Percentiles rank a stretch among this genome's conserved stretches.
phyloP scores from a whole-genome alignment of 1,284 basidiomycete species.

The Leccinum glutinopallens region DNA sequence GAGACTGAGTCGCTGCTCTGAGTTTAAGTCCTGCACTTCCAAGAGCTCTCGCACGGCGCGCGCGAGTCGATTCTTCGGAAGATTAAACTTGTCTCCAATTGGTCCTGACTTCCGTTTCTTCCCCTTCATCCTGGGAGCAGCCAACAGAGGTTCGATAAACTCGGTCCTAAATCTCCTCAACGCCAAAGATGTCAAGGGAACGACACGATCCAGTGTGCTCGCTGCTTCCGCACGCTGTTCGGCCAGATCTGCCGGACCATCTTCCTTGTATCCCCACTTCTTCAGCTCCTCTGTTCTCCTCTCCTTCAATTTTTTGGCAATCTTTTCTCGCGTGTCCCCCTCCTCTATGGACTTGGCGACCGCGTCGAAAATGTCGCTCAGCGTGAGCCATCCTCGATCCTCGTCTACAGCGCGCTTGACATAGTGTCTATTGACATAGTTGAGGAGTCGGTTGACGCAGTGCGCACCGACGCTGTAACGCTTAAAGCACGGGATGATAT shows the following conservation, averaged over 20 bases:
- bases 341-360: conserved; percentile 55
- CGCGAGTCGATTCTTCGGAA: conserved; percentile 64
- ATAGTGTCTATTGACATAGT: conserved; percentile 78
- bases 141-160: conserved; percentile 66
- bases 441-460: conserved; percentile 68
- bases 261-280: conserved; percentile 68
- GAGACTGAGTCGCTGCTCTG: conserved; percentile 48
- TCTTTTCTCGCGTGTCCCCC: conserved; percentile 57
- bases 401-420: conserved; percentile 76
- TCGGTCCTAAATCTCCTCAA: conserved; percentile 70
- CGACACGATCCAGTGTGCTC: conserved; percentile 62
- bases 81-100: conserved; percentile 28
- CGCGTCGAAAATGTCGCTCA: conserved; percentile 65
- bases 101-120: conserved; percentile 46
- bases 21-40: conserved; percentile 50
- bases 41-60: conserved; percentile 65
- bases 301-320: conserved; percentile 58
- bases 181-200: conserved; percentile 63
- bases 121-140: conserved; percentile 62
- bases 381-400: conserved; percentile 72
- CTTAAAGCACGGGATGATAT: conserved; percentile 67
- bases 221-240: conserved; percentile 75
- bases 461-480: conserved; percentile 67
- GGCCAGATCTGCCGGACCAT: conserved; percentile 52
- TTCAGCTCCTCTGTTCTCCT: conserved; percentile 60